Evolutionary conservation across 768 basidiomycete species (phyloP).

Genomic region (Filobasidium floriforme): DNA sequence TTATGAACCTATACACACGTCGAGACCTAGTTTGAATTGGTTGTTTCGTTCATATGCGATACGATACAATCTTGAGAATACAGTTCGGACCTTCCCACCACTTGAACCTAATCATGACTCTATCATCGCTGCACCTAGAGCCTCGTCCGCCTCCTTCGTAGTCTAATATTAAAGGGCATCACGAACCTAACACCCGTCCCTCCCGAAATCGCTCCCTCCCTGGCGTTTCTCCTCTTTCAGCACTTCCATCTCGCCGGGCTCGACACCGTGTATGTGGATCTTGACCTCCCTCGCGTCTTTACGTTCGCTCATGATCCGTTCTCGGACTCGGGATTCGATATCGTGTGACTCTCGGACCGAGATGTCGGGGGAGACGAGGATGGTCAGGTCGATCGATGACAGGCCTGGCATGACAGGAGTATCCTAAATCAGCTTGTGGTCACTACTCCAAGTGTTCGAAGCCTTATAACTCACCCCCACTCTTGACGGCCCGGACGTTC

Average conservation of each 20-base stretch:
- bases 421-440: neutral
- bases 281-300: constrained; percentile 44
- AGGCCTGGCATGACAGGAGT: constrained; percentile 54
- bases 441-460: constrained; percentile 48
- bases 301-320: constrained; percentile 39
- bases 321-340: constrained; percentile 58
- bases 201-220: constrained; percentile 33
- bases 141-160: neutral
- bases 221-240: constrained; percentile 3
- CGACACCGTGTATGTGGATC: constrained; percentile 42
- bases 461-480: constrained; percentile 46
- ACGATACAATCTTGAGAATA: too few species aligned
- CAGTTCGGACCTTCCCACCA: too few species aligned
- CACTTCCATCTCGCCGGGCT: constrained; percentile 22
- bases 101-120: too few species aligned
- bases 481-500: constrained; percentile 42
- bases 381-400: constrained; percentile 73
- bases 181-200: constrained; percentile 30
- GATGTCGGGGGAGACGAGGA: constrained; percentile 57
- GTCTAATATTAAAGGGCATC: neutral
- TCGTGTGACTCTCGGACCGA: constrained; percentile 56
- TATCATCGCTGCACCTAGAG: neutral
- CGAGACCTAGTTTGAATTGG: too few species aligned
- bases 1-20: too few species aligned
- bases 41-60: too few species aligned